These are phyloP conservation scores for Aureobasidium pullulans DNA, from an alignment of 2,329 filamentous ascomycete species.

Conservation along the genomic window DNA sequence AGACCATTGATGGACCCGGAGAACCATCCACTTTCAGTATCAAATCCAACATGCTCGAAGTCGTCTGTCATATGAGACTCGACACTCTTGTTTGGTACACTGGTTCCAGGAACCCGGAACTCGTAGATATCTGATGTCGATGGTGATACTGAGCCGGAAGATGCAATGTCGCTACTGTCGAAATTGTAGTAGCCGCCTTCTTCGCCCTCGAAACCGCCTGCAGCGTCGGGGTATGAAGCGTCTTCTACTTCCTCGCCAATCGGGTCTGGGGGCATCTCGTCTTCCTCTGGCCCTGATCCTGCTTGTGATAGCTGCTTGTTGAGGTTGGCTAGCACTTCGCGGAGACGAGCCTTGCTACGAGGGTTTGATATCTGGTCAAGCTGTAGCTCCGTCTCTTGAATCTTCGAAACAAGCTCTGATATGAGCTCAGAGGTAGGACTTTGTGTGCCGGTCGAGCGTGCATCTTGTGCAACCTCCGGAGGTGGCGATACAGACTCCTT, in stretches of 20 bases:
- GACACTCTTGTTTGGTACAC: conserved; percentile 16
- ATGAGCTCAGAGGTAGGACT: conserved; percentile 14
- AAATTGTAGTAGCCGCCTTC: conserved; percentile 26
- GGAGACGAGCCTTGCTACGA: conserved; percentile 24
- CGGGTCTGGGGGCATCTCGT: conserved; percentile 21
- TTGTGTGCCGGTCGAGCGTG: not conserved
- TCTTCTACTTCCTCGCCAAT: conserved; percentile 18
- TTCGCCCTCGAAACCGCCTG: conserved; percentile 25
- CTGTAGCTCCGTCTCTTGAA: conserved; percentile 28
- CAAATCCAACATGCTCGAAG: conserved; percentile 18
- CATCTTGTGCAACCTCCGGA: conserved; percentile 9
- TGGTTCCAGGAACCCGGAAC: conserved; percentile 19
- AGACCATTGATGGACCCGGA: conserved; percentile 26
- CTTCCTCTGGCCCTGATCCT: conserved; percentile 22
- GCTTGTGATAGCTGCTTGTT: conserved; percentile 28
- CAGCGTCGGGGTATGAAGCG: conserved; percentile 13
- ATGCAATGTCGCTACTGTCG: conserved; percentile 21
- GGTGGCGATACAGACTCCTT: conserved; percentile 18
- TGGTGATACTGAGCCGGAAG: conserved; percentile 18
- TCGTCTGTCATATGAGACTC: conserved; percentile 8
- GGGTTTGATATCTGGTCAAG: conserved; percentile 26
- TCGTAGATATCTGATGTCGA: conserved; percentile 24
- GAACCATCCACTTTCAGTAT: conserved; percentile 26
- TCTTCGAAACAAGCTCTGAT: conserved; percentile 23
- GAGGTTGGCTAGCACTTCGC: conserved; percentile 25